Evolutionary conservation across 768 basidiomycete genomes (phyloP).

Genomic region (Russula foetens): DNA sequence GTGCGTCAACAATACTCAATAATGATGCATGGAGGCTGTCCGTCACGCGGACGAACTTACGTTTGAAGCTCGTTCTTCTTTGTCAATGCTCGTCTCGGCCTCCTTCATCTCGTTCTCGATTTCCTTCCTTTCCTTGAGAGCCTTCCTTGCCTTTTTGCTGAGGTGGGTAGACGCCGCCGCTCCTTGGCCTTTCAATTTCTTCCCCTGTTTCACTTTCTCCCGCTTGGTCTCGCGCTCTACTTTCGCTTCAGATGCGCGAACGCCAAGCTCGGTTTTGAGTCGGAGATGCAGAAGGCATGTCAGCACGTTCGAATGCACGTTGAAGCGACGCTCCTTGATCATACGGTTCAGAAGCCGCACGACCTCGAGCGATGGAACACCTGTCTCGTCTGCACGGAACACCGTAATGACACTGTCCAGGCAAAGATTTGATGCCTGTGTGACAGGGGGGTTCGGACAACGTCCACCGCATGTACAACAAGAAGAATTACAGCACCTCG

Average conservation of each 20-base stretch:
- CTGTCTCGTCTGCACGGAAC: slow-evolving; percentile 76
- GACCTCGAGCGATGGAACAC: slow-evolving; percentile 74
- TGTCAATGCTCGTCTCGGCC: slow-evolving; percentile 89
- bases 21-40: too few species aligned
- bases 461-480: slow-evolving; percentile 11
- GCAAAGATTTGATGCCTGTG: slow-evolving; percentile 79
- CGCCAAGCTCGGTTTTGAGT: slow-evolving; percentile 75
- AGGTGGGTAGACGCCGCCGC: slow-evolving; percentile 61
- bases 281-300: slow-evolving; percentile 79
- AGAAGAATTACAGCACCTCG: slow-evolving; percentile 43
- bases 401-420: slow-evolving; percentile 73
- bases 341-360: slow-evolving; percentile 91
- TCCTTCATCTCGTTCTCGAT: slow-evolving; percentile 90
- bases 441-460: slow-evolving; percentile 17
- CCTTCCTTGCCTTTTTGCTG: slow-evolving; percentile 89
- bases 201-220: slow-evolving; percentile 32
- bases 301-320: slow-evolving; percentile 83
- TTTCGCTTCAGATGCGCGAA: slow-evolving; percentile 66
- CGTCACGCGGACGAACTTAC: slow-evolving; percentile 60
- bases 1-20: too few species aligned
- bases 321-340: slow-evolving; percentile 89
- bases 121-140: slow-evolving; percentile 77
- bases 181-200: slow-evolving; percentile 26
- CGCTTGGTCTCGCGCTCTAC: slow-evolving; percentile 42
- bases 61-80: slow-evolving; percentile 75